Base-by-base conservation (phyloP, 805 yeast genomes). In the Lachancea cidri region DNA sequence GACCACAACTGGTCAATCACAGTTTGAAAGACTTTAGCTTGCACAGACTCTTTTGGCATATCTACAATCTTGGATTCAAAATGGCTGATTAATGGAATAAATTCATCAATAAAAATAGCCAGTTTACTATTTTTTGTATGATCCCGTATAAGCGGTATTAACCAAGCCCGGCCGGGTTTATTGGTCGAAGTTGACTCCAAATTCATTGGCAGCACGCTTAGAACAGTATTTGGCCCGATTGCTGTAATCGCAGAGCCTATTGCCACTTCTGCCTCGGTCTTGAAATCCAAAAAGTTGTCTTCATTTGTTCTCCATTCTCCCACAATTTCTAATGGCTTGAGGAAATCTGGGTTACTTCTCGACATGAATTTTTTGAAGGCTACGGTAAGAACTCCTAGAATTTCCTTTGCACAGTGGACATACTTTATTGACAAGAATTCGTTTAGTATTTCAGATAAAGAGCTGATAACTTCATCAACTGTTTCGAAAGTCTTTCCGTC, bases 1-100 rank as follows among this genome's bases (percentile, higher is more conserved):
- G 94, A 80, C 97, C 97, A 88, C 25, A 89, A 72, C 71, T 93
- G 99, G 58, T 86, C 95, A 32, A 86, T 70, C 34, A 93, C 77
- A 2, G 98, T 91, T 53, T 79, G 75, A 58, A 86, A 84, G 39
- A 93, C 78, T 65, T 87, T 93, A 43, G 68, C 62, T 58, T 86
- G 84, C 45, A 85, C 72, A 2, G 89, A 77, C 38, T 78, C 75
- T 37, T 74, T 71, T 31, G 73, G 68, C 25, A 73, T 51, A 1
- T 64, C 52, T 11, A 57, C 60, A 36, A 77, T 66, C 45, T 73
- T 78, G 7, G 65, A 58, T 36, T 73, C 72, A 53, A 83, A 84
- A 43, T 71, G 66, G 30, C 70, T 70, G 36, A 72, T 73, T 30
- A 81, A 62, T 19, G 98, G 98, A 13, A 83, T 62, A 39, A 93